These are phyloP conservation scores for Huntiella savannae DNA, from an alignment of 2,329 filamentous ascomycete species.

Conservation along the genomic window DNA sequence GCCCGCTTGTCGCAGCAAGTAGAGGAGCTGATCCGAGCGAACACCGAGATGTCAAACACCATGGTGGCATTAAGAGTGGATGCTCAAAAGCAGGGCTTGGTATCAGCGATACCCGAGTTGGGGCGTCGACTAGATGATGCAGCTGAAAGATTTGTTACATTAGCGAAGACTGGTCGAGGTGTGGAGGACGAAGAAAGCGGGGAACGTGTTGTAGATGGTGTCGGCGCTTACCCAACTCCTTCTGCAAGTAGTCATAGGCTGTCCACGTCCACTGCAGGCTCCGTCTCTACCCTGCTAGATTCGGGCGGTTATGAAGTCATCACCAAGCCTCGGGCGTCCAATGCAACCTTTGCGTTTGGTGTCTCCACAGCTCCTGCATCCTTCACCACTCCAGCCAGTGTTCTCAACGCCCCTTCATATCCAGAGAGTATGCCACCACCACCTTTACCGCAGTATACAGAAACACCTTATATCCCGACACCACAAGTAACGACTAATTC, in stretches of 20 bases:
- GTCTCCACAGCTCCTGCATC: conserved; percentile 14
- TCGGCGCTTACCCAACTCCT: background rate
- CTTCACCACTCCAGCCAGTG: conserved; percentile 11
- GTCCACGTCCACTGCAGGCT: background rate
- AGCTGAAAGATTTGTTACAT: conserved; percentile 34
- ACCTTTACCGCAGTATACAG: no score
- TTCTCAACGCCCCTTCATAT: no score
- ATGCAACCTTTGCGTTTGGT: conserved; percentile 33
- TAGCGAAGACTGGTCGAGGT: no score
- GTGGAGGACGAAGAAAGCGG: no score
- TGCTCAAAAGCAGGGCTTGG: conserved; percentile 35
- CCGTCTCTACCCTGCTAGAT: background rate
- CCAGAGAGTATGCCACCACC: no score
- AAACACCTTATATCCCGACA: no score
- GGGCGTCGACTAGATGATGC: conserved; percentile 36
- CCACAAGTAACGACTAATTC: background rate
- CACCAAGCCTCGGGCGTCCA: conserved; percentile 23
- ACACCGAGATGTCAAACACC: conserved; percentile 54
- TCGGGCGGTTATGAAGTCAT: conserved; percentile 25
- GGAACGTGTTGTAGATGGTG: no score
- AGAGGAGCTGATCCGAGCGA: conserved; percentile 44
- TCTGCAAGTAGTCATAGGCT: background rate
- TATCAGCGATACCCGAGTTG: conserved; percentile 37
- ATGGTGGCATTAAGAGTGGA: conserved; percentile 50
- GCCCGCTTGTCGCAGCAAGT: conserved; percentile 52